Percentiles rank a stretch among this genome's conserved stretches.
Conservation (phyloP, 2,329 filamentous ascomycete species). For the Clarireedia paspali region DNA sequence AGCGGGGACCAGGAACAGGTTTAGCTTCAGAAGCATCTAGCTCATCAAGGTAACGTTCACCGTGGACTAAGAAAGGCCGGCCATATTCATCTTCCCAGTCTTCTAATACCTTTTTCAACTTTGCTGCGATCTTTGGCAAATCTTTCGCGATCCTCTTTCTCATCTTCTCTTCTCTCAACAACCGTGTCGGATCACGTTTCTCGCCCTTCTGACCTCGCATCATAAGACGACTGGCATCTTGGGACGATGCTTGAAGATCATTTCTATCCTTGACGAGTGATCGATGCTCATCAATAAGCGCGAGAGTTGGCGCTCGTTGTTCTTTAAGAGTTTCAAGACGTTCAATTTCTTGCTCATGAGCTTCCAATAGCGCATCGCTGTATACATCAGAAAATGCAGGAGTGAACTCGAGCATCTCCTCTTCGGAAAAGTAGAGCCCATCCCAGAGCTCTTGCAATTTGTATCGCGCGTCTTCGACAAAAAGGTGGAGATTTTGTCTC, state of each 20-base stretch:
- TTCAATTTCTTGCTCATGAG: slow-evolving; percentile 85
- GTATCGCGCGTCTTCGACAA: slow-evolving; percentile 88
- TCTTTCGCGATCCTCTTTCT: slow-evolving; percentile 95
- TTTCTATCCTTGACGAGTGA: slow-evolving; percentile 78
- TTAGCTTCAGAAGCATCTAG: slow-evolving; percentile 58
- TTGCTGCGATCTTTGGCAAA: slow-evolving; percentile 79
- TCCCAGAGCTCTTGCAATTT: slow-evolving; percentile 96
- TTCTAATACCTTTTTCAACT: slow-evolving; percentile 76
- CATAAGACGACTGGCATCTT: slow-evolving; percentile 91
- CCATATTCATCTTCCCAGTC: slow-evolving; percentile 92
- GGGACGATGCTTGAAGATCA: slow-evolving; percentile 80
- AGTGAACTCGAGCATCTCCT: slow-evolving; percentile 97
- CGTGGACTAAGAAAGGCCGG: slow-evolving; percentile 85
- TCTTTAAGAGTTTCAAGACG: slow-evolving; percentile 76
- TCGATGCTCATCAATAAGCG: slow-evolving; percentile 76
- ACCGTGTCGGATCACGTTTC: slow-evolving; percentile 85
- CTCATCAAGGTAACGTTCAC: slow-evolving; percentile 81
- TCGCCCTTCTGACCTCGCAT: slow-evolving; percentile 87
- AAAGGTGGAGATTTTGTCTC: slow-evolving; percentile 87
- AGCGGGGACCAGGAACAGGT: slow-evolving; percentile 53
- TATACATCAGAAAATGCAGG: slow-evolving; percentile 96
- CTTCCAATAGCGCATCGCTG: slow-evolving; percentile 88
- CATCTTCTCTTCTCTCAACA: slow-evolving; percentile 96
- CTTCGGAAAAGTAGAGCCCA: slow-evolving; percentile 84
- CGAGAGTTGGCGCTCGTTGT: slow-evolving; percentile 76